These are phyloP conservation scores for Fusarium sororula DNA, from an alignment of 2,329 filamentous ascomycete genomes.

Conservation along the genomic window DNA sequence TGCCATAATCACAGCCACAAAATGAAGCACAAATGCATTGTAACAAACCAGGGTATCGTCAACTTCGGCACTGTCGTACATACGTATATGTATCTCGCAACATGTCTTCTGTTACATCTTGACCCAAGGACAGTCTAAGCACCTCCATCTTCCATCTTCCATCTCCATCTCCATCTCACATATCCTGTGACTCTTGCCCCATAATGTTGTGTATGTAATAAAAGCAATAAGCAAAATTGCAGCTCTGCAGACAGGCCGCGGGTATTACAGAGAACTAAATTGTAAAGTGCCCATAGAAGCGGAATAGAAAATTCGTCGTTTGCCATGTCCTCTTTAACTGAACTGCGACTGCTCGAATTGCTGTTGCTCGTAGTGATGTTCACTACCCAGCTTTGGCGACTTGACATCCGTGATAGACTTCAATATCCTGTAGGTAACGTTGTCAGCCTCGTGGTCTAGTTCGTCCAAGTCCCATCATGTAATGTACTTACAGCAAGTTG, in stretches of 20 bases:
- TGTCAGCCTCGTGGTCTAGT: conserved; percentile 5
- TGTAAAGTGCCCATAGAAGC: conserved; percentile 31
- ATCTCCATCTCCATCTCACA: not conserved
- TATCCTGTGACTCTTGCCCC: conserved; percentile 23
- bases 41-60: conserved; percentile 30
- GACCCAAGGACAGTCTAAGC: not conserved
- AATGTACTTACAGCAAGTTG: conserved; percentile 57
- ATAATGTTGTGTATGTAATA: conserved; percentile 24
- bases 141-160: not conserved
- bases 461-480: conserved; percentile 38
- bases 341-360: conserved; percentile 28
- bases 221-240: conserved; percentile 38
- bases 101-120: conserved; percentile 6
- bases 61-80: conserved; percentile 24
- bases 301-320: conserved; percentile 16
- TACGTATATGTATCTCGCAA: conserved; percentile 18
- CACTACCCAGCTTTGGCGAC: conserved; percentile 20
- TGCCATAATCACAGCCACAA: not conserved
- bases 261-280: conserved; percentile 43
- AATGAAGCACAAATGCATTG: not conserved
- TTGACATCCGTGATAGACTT: conserved; percentile 43
- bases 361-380: conserved; percentile 30
- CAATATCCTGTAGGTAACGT: conserved; percentile 23
- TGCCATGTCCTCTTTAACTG: conserved; percentile 14
- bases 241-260: conserved; percentile 32